Percentiles rank a stretch among this genome's conserved stretches.
Evolutionary conservation across 139 green algal genomes (phyloP).

Genomic region (Edaphochlamys debaryana): DNA sequence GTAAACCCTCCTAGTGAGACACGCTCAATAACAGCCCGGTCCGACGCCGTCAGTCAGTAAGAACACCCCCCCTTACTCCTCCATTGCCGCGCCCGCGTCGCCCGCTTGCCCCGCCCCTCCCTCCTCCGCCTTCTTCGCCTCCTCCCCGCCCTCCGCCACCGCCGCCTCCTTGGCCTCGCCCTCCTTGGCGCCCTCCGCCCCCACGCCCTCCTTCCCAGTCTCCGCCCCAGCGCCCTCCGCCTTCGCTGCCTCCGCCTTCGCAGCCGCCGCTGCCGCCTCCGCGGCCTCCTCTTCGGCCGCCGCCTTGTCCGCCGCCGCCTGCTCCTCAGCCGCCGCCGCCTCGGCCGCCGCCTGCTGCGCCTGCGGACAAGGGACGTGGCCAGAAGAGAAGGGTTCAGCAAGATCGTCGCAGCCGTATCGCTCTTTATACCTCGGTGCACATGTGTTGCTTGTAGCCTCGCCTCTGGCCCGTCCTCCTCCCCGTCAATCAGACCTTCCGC

Average conservation of each 20-base stretch:
- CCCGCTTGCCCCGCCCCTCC: not conserved
- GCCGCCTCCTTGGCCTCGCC: not conserved
- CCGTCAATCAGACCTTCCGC: too few relatives aligned
- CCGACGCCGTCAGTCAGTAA: too few relatives aligned
- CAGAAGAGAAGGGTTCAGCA: too few relatives aligned
- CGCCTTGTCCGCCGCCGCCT: not conserved
- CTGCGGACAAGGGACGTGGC: too few relatives aligned
- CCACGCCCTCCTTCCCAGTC: not conserved
- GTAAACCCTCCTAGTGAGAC: too few relatives aligned
- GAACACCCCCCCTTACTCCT: constrained; percentile 10
- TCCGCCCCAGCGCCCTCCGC: not conserved
- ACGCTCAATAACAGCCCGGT: too few relatives aligned
- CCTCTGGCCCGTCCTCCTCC: too few relatives aligned
- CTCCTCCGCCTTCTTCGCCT: not conserved
- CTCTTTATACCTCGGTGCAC: too few relatives aligned
- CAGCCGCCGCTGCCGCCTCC: not conserved
- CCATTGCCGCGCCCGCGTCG: not conserved
- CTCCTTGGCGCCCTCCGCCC: not conserved
- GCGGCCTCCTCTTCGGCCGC: not conserved
- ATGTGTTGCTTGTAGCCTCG: too few relatives aligned
- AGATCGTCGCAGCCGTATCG: too few relatives aligned
- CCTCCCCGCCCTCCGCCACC: not conserved
- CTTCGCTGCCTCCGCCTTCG: not conserved
- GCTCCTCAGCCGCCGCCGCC: not conserved
- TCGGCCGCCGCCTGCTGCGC: not conserved